A percentile compares a stretch with the other conserved stretches of the same genome.
Evolutionary conservation across 129 eudicot genomes (phyloP).

Genomic region (Arctium lappa): DNA sequence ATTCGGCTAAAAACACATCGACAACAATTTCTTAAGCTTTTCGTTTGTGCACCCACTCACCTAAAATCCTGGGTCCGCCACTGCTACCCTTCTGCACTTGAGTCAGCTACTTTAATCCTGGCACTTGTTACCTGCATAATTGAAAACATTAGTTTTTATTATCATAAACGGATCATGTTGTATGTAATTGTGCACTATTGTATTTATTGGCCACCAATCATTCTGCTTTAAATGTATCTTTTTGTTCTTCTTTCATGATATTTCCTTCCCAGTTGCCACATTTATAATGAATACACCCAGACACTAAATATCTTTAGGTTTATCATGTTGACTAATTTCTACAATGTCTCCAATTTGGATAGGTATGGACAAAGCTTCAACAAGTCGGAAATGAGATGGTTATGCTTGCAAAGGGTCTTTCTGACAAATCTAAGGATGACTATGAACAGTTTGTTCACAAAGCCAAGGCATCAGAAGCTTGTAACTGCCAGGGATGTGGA

Average conservation of each 20-base stretch:
- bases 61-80: too few species aligned
- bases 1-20: too few species aligned
- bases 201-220: constrained; percentile 1
- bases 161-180: background rate
- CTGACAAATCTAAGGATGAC: constrained; percentile 48
- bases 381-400: constrained; percentile 63
- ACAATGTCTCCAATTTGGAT: constrained; percentile 11
- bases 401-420: constrained; percentile 62
- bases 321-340: background rate
- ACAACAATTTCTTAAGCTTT: too few species aligned
- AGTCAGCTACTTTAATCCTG: background rate
- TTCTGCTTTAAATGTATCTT: background rate
- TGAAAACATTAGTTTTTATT: background rate
- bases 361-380: constrained; percentile 82
- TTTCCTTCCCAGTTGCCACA: background rate
- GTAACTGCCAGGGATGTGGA: constrained; percentile 59
- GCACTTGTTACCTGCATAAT: background rate
- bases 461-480: constrained; percentile 38
- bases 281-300: background rate
- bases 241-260: background rate
- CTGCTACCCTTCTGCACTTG: background rate
- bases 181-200: constrained; percentile 2
- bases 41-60: too few species aligned
- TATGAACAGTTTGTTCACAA: constrained; percentile 47
- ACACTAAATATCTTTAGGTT: background rate